These are phyloP conservation scores for Tothia fuscella DNA, from an alignment of 2,329 filamentous ascomycete genomes.

Conservation along the genomic window DNA sequence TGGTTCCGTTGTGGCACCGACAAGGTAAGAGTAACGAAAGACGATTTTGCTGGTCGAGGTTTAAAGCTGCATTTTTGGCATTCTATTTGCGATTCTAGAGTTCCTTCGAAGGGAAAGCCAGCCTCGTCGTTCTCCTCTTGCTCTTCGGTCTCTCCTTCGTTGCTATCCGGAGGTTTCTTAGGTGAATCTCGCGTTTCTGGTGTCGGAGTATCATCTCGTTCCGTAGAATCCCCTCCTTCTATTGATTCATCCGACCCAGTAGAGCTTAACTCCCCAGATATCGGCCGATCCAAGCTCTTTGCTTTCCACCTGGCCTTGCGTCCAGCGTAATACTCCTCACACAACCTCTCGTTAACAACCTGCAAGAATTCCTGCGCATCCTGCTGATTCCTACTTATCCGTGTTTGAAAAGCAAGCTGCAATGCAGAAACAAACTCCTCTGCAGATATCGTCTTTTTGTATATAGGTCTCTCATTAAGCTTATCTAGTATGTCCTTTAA, in stretches of 20 bases:
- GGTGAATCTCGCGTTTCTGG: neutral
- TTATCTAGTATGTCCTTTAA: conserved; percentile 87
- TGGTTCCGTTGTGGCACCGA: conserved; percentile 73
- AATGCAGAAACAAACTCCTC: conserved; percentile 71
- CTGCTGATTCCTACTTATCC: conserved; percentile 89
- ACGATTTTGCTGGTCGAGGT: conserved; percentile 69
- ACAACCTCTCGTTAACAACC: conserved; percentile 79
- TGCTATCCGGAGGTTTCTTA: neutral
- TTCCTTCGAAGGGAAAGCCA: conserved; percentile 84
- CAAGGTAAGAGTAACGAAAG: conserved; percentile 83
- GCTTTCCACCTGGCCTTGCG: conserved; percentile 49
- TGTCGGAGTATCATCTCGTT: neutral
- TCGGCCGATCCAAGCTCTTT: neutral
- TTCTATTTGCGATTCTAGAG: conserved; percentile 87
- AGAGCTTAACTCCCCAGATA: neutral
- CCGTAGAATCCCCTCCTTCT: conserved; percentile 1
- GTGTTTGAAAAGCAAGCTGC: conserved; percentile 75
- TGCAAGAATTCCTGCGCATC: conserved; percentile 97
- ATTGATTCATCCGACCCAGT: conserved; percentile 19
- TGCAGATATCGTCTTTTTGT: conserved; percentile 86
- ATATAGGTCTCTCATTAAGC: conserved; percentile 85
- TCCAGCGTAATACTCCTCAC: conserved; percentile 88
- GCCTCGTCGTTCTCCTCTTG: conserved; percentile 36
- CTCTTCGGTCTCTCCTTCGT: conserved; percentile 15
- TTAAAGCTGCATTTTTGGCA: conserved; percentile 84